Base-by-base conservation (phyloP, 2,329 filamentous ascomycete genomes). In the Colletotrichum tropicicola region DNA sequence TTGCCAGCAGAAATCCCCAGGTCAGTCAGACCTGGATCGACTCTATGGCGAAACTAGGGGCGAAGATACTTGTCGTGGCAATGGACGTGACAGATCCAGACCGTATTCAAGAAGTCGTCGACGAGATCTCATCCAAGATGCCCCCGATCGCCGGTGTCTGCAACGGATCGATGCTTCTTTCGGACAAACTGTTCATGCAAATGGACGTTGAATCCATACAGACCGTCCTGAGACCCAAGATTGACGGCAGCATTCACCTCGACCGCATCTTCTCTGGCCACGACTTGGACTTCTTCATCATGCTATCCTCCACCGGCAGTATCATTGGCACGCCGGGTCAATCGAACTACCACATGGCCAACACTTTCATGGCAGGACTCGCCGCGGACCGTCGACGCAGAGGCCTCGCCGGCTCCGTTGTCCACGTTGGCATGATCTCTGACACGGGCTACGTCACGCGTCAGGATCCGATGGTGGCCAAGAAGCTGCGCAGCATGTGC, bases 311-410 rank as follows among this genome's bases (percentile, higher is more conserved):
- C 0, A 17, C 73, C 1, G 71, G 74, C 6, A 59, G 67, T 2
- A 56, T 77, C n/a, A 65, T 63, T 6, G 65, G 57, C 12, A 70
- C 73, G 0, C 48, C 79, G 0, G 53, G 59, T 5, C 78, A 87
- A 66, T 66, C 75, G 4, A 82, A 78, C 64, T 87, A 87, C 65
- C 69, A 73, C 2, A 79, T 80, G 0, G 82, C 78, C 1, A 84
- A 84, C 66, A 63, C 64, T 2, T 86, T 76, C 72, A 78, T 85
- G 75, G 67, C 66, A 3, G 67, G 67, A 1, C 68, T 86, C 0
- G 78, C 75, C 1, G 44, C 65, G 0, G 71, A 79, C 8, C 70
- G 83, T 4, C 61, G 77, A 0, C 68, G 65, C 1, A 73, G 77
- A 2, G 81, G 81, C 0, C 59, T 81, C 1, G 72, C 75, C 4